Conservation (phyloP, 176 grass and related monocot species). For the Aegilops sharonensis region DNA sequence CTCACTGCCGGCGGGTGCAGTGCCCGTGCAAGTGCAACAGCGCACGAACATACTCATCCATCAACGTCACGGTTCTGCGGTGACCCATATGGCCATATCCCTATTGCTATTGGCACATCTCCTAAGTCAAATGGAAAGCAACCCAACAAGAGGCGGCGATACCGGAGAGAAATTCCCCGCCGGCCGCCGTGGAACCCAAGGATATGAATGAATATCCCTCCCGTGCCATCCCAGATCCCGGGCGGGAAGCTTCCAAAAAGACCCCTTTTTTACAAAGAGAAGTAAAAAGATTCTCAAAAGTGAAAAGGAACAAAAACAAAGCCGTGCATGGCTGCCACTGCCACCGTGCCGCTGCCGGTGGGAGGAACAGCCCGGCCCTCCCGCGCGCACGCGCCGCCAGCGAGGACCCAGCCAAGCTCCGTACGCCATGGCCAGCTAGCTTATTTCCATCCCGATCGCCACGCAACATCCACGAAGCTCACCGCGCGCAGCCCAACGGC, state of each 20-base stretch:
- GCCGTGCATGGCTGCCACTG: conserved; percentile 1
- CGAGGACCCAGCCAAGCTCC: conserved; percentile 33
- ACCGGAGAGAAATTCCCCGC: conserved; percentile 29
- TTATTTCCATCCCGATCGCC: conserved; percentile 30
- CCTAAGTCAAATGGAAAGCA: conserved; percentile 1
- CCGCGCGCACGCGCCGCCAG: conserved; percentile 39
- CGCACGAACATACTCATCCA: conserved; percentile 7
- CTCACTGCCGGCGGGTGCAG: conserved; percentile 10
- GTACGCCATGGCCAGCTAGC: conserved; percentile 16
- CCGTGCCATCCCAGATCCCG: conserved; percentile 3
- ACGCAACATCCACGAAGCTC: conserved; percentile 42
- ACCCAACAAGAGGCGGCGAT: background rate
- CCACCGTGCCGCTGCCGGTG: background rate
- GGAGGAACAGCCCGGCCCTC: background rate
- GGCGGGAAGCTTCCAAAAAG: conserved; percentile 55
- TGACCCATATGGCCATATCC: background rate
- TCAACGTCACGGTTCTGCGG: background rate
- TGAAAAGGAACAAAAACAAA: background rate
- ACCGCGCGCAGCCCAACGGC: background rate
- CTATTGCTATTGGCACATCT: background rate
- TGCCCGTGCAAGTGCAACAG: background rate
- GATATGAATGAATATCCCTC: background rate
- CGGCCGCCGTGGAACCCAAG: conserved; percentile 12
- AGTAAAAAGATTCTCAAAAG: no score
- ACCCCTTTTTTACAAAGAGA: conserved; percentile 9